Percentiles rank a stretch among this genome's conserved stretches.
These are phyloP conservation scores for Acanthamoeba triangularis DNA, from an alignment of 208 protist genomes.

Conservation along the genomic window DNA sequence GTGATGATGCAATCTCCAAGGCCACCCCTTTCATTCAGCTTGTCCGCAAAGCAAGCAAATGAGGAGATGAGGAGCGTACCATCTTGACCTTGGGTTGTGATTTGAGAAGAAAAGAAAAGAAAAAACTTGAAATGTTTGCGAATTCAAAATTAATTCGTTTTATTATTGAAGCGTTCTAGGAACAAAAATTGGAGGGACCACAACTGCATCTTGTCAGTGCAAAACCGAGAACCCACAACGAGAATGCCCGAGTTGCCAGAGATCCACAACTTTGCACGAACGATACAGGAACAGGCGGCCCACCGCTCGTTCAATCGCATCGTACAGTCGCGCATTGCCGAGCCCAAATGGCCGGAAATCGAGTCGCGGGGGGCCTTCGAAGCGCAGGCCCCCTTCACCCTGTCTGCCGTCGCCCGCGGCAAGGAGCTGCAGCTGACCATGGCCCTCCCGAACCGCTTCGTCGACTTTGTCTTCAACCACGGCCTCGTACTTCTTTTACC, in stretches of 20 bases:
- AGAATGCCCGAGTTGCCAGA: constrained; percentile 66
- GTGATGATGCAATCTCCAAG: too few relatives aligned
- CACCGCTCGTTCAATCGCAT: not conserved
- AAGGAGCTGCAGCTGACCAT: constrained; percentile 60
- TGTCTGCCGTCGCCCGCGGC: not conserved
- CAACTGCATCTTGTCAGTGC: not conserved
- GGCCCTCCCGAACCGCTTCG: not conserved
- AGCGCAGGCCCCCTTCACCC: not conserved
- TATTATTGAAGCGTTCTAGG: not conserved
- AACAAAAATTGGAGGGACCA: not conserved
- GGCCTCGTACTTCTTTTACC: constrained; percentile 10
- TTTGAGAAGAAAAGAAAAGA: too few relatives aligned
- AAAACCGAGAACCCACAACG: not conserved
- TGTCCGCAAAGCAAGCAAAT: too few relatives aligned
- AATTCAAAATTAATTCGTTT: too few relatives aligned
- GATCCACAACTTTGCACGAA: constrained; percentile 15
- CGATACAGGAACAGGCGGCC: not conserved
- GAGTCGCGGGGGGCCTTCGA: not conserved
- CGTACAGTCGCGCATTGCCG: not conserved
- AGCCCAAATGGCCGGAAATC: constrained; percentile 24
- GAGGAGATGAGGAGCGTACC: too few relatives aligned
- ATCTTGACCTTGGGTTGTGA: too few relatives aligned
- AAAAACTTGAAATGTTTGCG: too few relatives aligned
- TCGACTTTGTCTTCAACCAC: constrained; percentile 59
- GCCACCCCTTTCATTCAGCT: too few relatives aligned